These are phyloP conservation scores for Mucor circinelloides DNA, from an alignment of 371 early-diverging fungal genomes.

Conservation along the genomic window DNA sequence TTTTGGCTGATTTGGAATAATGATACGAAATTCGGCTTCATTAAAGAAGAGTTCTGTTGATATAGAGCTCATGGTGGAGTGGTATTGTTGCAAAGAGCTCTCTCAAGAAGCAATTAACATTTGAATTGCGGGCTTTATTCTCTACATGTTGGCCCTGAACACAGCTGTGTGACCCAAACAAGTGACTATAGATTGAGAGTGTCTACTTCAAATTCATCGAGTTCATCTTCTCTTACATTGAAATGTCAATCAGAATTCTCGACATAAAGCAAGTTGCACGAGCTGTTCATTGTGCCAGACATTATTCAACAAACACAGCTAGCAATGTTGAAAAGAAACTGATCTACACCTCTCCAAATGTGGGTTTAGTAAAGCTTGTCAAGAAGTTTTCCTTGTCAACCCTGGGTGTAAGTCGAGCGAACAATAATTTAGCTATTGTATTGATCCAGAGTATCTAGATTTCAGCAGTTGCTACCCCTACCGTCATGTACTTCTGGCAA, in stretches of 20 bases:
- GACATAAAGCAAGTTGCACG: neutral
- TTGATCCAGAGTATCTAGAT: conserved; percentile 23
- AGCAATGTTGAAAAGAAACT: conserved; percentile 6
- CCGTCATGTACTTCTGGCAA: conserved; percentile 49
- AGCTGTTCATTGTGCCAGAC: neutral
- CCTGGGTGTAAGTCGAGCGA: conserved; percentile 33
- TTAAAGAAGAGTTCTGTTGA: conserved; percentile 47
- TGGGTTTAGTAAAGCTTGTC: conserved; percentile 35
- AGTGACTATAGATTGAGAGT: neutral
- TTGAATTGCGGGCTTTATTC: neutral
- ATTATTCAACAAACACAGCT: neutral
- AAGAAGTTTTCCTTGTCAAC: conserved; percentile 48
- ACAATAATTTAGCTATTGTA: neutral
- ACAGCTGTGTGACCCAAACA: neutral
- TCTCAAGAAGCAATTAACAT: neutral
- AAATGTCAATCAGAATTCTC: neutral
- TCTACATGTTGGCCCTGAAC: neutral
- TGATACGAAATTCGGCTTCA: conserved; percentile 65
- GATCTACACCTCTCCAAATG: conserved; percentile 43
- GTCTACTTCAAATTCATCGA: neutral
- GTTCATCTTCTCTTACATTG: neutral
- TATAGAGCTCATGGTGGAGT: conserved; percentile 13
- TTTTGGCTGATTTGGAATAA: conserved; percentile 64
- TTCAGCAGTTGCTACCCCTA: conserved; percentile 43
- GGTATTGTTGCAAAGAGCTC: neutral